These are phyloP conservation scores for Mycena capillaripes DNA, from an alignment of 768 basidiomycete genomes.

Conservation along the genomic window DNA sequence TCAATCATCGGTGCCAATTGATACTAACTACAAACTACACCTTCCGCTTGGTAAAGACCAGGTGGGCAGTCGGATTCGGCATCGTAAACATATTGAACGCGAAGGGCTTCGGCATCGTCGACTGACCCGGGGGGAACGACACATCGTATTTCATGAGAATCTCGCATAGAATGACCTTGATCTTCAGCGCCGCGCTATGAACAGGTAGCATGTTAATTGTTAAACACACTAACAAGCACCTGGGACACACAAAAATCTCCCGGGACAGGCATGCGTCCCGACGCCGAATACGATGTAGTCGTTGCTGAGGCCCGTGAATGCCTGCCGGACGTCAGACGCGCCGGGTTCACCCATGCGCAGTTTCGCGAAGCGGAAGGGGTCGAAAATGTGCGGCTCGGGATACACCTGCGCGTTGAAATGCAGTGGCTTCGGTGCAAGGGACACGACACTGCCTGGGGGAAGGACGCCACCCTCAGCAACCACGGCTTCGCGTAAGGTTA, in stretches of 20 bases:
- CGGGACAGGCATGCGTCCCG: slow-evolving; percentile 26
- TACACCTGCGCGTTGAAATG: slow-evolving; percentile 20
- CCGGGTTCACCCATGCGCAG: background rate
- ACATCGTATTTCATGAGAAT: slow-evolving; percentile 26
- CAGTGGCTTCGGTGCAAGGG: slow-evolving; percentile 20
- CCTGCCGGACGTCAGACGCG: background rate
- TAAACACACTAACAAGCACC: background rate
- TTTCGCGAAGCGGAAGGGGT: slow-evolving; percentile 21
- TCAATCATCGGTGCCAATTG: too few relatives aligned
- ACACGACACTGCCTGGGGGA: slow-evolving; percentile 26
- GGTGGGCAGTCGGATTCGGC: background rate
- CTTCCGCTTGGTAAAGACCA: background rate
- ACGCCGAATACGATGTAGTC: slow-evolving; percentile 29
- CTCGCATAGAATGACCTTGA: slow-evolving; percentile 24
- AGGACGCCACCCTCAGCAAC: slow-evolving; percentile 30
- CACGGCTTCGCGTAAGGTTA: slow-evolving; percentile 22
- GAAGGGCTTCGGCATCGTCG: slow-evolving; percentile 7
- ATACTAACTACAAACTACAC: too few relatives aligned
- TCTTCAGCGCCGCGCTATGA: slow-evolving; percentile 19
- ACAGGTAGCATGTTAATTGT: background rate
- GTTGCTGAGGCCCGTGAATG: slow-evolving; percentile 26
- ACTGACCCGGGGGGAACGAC: slow-evolving; percentile 8
- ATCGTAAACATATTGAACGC: slow-evolving; percentile 23
- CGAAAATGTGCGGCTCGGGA: slow-evolving; percentile 9
- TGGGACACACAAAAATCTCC: slow-evolving; percentile 18